Percentiles rank a stretch among this genome's conserved stretches.
Evolutionary conservation across 441 rosid species (phyloP).

Genomic region (Eruca vesicaria): DNA sequence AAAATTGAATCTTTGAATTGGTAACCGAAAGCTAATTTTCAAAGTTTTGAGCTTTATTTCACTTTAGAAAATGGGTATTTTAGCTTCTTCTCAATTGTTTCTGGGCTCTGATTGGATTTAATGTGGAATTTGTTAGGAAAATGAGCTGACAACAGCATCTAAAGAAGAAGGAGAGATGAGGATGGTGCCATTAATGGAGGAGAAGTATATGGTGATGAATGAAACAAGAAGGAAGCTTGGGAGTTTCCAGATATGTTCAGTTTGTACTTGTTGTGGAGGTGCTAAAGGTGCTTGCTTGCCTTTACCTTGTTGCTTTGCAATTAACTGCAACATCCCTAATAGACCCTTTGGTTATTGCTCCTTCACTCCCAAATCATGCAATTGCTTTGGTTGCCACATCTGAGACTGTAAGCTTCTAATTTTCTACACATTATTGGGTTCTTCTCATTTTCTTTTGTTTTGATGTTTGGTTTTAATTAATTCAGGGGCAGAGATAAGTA

Average conservation of each 20-base stretch:
- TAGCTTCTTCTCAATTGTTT: background rate
- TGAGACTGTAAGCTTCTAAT: constrained; percentile 27
- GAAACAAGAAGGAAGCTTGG: constrained; percentile 78
- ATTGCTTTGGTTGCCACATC: constrained; percentile 93
- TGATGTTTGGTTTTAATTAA: constrained; percentile 9
- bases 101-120: background rate
- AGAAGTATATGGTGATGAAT: constrained; percentile 66
- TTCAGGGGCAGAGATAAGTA: background rate
- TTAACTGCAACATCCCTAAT: constrained; percentile 95
- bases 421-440: background rate
- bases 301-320: constrained; percentile 95
- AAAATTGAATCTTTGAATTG: background rate
- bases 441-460: background rate
- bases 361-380: constrained; percentile 94
- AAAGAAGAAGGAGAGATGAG: constrained; percentile 34
- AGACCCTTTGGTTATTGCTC: constrained; percentile 97
- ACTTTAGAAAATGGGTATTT: background rate
- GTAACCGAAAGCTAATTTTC: background rate
- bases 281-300: constrained; percentile 78
- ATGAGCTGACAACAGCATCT: constrained; percentile 20
- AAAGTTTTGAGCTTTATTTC: constrained; percentile 20
- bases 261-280: constrained; percentile 97
- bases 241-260: constrained; percentile 89
- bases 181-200: constrained; percentile 64
- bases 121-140: background rate